A percentile compares a stretch with the other conserved stretches of the same genome.
Evolutionary conservation across 768 basidiomycete genomes (phyloP).

Genomic region (Dacryopinax primogenitus): DNA sequence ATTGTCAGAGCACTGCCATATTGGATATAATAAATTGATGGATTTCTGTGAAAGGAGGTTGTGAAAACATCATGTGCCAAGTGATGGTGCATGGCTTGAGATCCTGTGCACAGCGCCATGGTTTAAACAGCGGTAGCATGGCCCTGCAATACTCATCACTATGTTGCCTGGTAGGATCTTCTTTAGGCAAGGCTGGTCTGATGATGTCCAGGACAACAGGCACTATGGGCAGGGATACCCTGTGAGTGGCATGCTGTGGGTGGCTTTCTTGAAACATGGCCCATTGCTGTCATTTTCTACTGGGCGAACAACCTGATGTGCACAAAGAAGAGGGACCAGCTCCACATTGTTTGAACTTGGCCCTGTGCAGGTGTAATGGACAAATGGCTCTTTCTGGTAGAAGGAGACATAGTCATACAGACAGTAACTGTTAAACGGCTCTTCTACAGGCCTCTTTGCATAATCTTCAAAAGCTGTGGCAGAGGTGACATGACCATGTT

Average conservation of each 20-base stretch:
- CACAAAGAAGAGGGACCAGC: no score
- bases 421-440: constrained; percentile 15
- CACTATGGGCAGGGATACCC: no score
- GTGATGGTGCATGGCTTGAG: constrained; percentile 17
- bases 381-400: constrained; percentile 16
- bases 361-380: background rate
- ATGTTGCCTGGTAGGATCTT: constrained; percentile 18
- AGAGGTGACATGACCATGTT: constrained; percentile 1
- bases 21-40: constrained; percentile 26
- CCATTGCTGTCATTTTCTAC: no score
- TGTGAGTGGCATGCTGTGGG: no score
- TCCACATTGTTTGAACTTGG: background rate
- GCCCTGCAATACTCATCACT: constrained; percentile 24
- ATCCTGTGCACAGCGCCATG: constrained; percentile 28
- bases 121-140: constrained; percentile 36
- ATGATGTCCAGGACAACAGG: constrained; percentile 30
- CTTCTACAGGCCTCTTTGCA: constrained; percentile 14
- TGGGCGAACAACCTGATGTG: no score
- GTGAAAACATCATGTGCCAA: constrained; percentile 27
- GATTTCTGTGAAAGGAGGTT: background rate
- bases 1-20: constrained; percentile 35
- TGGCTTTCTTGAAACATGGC: no score
- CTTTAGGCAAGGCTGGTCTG: constrained; percentile 27
- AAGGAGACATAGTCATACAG: constrained; percentile 26
- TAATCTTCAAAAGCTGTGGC: constrained; percentile 25